These are phyloP conservation scores for Colletotrichum tropicale DNA, from an alignment of 2,329 filamentous ascomycete species.

Conservation along the genomic window DNA sequence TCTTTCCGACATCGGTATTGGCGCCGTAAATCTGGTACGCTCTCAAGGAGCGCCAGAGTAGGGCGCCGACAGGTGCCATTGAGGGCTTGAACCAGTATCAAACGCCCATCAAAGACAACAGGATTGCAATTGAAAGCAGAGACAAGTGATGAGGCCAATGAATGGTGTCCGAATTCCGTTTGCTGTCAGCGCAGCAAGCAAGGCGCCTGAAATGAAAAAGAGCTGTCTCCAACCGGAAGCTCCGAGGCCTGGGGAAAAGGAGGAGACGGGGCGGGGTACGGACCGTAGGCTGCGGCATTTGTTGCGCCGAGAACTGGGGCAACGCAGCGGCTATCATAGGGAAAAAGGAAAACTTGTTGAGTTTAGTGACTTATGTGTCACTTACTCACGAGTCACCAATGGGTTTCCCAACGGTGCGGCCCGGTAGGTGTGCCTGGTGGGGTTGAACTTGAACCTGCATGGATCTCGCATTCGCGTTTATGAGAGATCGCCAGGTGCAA, in stretches of 20 bases:
- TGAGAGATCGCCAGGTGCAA: background rate
- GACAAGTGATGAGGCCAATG: background rate
- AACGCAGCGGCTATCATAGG: background rate
- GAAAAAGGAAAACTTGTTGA: constrained; percentile 22
- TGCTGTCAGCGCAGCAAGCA: background rate
- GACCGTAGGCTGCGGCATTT: constrained; percentile 10
- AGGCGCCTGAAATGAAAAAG: background rate
- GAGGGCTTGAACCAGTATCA: background rate
- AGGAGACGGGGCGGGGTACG: constrained; percentile 8
- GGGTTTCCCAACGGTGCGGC: constrained; percentile 1
- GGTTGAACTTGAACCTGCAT: constrained; percentile 1
- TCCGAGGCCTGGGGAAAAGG: background rate
- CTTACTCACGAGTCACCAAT: background rate
- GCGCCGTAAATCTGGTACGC: constrained; percentile 81
- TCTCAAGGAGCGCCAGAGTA: constrained; percentile 72
- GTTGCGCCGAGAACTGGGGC: constrained; percentile 3
- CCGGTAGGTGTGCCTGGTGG: background rate
- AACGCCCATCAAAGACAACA: background rate
- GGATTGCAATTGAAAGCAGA: background rate
- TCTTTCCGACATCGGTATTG: constrained; percentile 87
- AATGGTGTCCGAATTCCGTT: background rate
- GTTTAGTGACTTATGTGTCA: constrained; percentile 11
- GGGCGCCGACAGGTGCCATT: constrained; percentile 58
- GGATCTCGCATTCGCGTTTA: constrained; percentile 3
- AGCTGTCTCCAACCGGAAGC: background rate